These are phyloP conservation scores for Syncephalis fuscata DNA, from an alignment of 371 early-diverging fungal genomes.

Conservation along the genomic window DNA sequence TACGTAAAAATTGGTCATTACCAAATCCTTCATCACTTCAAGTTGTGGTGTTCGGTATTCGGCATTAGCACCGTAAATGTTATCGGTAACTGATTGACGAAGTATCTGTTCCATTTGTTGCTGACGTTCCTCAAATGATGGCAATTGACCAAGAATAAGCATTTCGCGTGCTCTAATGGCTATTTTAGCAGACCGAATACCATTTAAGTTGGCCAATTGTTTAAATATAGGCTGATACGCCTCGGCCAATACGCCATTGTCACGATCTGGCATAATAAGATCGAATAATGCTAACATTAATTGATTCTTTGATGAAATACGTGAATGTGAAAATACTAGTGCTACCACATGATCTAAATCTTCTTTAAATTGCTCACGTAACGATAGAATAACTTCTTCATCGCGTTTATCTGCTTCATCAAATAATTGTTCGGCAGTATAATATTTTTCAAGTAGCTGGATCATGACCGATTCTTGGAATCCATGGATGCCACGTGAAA, in stretches of 20 bases:
- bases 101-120: conserved; percentile 72
- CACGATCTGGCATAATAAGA: conserved; percentile 40
- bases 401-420: conserved; percentile 47
- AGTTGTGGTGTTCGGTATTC: conserved; percentile 61
- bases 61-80: conserved; percentile 49
- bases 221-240: conserved; percentile 66
- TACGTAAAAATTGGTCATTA: conserved; percentile 87
- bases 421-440: conserved; percentile 72
- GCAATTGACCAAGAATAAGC: conserved; percentile 81
- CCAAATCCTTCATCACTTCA: conserved; percentile 71
- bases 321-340: conserved; percentile 72
- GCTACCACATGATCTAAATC: conserved; percentile 57
- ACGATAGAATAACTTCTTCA: conserved; percentile 66
- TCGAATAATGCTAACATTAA: conserved; percentile 64
- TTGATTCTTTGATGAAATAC: conserved; percentile 61
- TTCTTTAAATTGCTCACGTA: conserved; percentile 75
- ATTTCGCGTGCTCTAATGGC: conserved; percentile 86
- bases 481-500: conserved; percentile 52
- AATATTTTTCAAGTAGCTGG: conserved; percentile 65
- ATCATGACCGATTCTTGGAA: conserved; percentile 59
- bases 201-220: conserved; percentile 61
- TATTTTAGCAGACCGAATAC: conserved; percentile 68
- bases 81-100: conserved; percentile 57
- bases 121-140: conserved; percentile 81
- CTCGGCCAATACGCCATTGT: conserved; percentile 46